Percentiles rank a stretch among this genome's conserved stretches.
Conservation (phyloP, 164 flowering plant species). For the Piper longum region DNA sequence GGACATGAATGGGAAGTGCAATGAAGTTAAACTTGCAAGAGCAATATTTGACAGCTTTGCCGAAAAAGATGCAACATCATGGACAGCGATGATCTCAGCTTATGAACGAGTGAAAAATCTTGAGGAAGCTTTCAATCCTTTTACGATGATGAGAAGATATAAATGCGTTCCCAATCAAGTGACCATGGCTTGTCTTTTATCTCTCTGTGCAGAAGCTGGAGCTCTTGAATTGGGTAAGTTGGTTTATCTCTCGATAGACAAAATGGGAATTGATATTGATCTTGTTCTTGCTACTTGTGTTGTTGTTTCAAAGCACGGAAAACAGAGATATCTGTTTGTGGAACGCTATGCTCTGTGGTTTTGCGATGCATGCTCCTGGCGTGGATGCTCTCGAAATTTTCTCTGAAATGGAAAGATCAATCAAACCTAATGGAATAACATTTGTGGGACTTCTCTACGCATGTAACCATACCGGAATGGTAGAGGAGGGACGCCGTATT, state of each 20-base stretch:
- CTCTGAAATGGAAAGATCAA: conserved; percentile 21
- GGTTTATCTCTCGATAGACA: conserved; percentile 29
- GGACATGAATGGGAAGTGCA: conserved; percentile 52
- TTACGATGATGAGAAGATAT: conserved; percentile 3
- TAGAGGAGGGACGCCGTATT: conserved; percentile 27
- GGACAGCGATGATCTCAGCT: conserved; percentile 37
- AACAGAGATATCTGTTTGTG: conserved; percentile 35
- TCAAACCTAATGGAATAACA: conserved; percentile 38
- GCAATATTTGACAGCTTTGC: conserved; percentile 24
- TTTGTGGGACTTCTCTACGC: conserved; percentile 35
- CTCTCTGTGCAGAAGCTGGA: conserved; percentile 32
- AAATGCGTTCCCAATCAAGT: conserved; percentile 24
- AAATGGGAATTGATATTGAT: conserved; percentile 23
- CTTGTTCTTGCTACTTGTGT: conserved; percentile 24
- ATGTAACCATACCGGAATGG: conserved; percentile 53
- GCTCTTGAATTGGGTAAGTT: conserved; percentile 44
- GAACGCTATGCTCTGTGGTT: conserved; percentile 47
- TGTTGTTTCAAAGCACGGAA: conserved; percentile 11
- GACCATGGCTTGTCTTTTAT: conserved; percentile 32
- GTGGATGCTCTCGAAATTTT: conserved; percentile 35
- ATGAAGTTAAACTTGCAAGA: conserved; percentile 23
- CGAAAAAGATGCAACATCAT: conserved; percentile 28
- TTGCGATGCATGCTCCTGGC: conserved; percentile 48
- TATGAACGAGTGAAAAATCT: conserved; percentile 21
- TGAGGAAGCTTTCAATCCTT: conserved; percentile 5